phyloP scores from a whole-genome alignment of 108 stramenopile genomes.

The Cyclotella atomus region DNA sequence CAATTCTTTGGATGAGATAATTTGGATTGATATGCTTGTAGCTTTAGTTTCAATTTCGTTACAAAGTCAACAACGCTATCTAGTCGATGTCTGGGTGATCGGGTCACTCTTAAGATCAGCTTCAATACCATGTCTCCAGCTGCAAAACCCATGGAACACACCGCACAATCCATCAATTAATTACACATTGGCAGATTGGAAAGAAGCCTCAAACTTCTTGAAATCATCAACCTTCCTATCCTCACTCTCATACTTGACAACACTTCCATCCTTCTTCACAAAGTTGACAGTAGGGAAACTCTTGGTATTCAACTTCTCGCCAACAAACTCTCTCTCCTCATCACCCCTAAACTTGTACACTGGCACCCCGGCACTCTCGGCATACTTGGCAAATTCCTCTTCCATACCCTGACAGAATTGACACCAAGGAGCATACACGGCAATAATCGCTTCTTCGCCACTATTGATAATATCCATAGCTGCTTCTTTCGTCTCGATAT shows the following conservation, averaged over 20 bases:
- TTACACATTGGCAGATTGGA: constrained; percentile 11
- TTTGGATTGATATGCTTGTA: too few species aligned
- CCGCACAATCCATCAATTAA: too few species aligned
- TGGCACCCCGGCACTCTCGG: constrained; percentile 60
- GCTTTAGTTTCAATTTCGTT: too few species aligned
- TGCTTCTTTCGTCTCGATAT: constrained; percentile 69
- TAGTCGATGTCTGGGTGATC: too few species aligned
- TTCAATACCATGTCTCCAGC: too few species aligned
- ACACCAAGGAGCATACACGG: constrained; percentile 94
- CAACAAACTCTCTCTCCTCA: constrained; percentile 90
- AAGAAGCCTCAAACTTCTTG: constrained; percentile 37
- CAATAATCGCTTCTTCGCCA: constrained; percentile 81
- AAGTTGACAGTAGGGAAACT: constrained; percentile 94
- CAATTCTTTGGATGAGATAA: too few species aligned
- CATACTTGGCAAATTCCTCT: constrained; percentile 79
- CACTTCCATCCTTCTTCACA: constrained; percentile 84
- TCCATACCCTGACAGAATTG: constrained; percentile 91
- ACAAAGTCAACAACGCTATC: too few species aligned
- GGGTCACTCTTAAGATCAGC: too few species aligned
- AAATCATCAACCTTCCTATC: constrained; percentile 73
- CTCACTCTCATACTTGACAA: constrained; percentile 91
- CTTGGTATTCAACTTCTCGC: constrained; percentile 83
- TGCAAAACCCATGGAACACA: too few species aligned
- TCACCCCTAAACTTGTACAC: constrained; percentile 92
- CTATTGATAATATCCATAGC: constrained; percentile 70